A percentile compares a stretch with the other conserved stretches of the same genome.
Conservation (phyloP, 768 basidiomycete species). For the Leucocoprinus sp. region DNA sequence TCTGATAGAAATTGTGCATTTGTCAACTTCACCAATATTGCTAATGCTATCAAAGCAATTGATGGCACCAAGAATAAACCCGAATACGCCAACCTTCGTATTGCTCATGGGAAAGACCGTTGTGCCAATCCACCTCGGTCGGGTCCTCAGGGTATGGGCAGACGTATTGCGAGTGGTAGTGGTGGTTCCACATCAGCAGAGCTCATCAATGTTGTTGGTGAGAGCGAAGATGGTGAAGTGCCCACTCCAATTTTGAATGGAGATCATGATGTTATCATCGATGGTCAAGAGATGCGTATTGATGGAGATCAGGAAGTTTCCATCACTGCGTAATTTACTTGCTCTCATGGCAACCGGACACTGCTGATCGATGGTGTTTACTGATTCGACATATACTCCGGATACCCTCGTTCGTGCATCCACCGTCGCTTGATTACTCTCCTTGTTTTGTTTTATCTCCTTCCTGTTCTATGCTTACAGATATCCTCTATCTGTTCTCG, state of each 20-base stretch:
- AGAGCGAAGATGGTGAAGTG: constrained; percentile 26
- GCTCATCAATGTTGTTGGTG: constrained; percentile 29
- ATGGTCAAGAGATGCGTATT: constrained; percentile 36
- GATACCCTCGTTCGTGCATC: constrained; percentile 25
- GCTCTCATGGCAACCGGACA: constrained; percentile 6
- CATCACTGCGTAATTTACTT: constrained; percentile 12
- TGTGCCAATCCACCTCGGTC: constrained; percentile 90
- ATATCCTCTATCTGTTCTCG: constrained; percentile 14
- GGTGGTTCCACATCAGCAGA: constrained; percentile 21
- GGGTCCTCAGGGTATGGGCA: constrained; percentile 62
- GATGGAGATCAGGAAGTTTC: constrained; percentile 28
- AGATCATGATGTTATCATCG: constrained; percentile 17
- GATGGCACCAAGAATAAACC: constrained; percentile 88
- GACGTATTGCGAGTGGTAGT: constrained; percentile 36
- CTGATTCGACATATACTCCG: constrained; percentile 13
- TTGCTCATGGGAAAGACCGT: constrained; percentile 93
- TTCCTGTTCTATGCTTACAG: constrained; percentile 13
- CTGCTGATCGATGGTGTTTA: constrained; percentile 12
- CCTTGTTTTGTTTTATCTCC: constrained; percentile 6
- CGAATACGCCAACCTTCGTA: constrained; percentile 82
- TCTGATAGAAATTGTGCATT: constrained; percentile 81
- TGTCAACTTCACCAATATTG: constrained; percentile 92
- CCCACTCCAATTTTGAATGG: constrained; percentile 21
- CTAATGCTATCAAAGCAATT: constrained; percentile 97
- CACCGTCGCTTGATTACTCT: constrained; percentile 13